phyloP scores from a whole-genome alignment of 768 basidiomycete genomes.

The Suillus tomentosus region DNA sequence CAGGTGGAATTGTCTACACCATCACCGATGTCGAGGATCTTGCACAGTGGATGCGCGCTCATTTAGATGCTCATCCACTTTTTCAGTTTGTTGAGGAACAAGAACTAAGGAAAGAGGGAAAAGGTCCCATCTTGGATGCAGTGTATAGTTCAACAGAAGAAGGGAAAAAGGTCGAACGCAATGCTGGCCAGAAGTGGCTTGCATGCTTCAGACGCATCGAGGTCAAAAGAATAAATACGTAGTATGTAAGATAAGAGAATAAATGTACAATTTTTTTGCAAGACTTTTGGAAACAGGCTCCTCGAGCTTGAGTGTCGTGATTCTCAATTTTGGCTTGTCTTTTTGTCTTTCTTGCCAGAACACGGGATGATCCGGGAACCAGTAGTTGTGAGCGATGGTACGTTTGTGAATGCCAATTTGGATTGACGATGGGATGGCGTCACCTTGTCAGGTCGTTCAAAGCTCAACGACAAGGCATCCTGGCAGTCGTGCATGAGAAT shows the following conservation, averaged over 20 bases:
- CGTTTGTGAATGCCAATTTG: slow-evolving; percentile 47
- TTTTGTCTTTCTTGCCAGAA: too few species aligned
- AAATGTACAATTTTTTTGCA: background rate
- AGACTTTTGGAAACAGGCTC: background rate
- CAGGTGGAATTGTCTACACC: slow-evolving; percentile 96
- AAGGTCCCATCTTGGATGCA: slow-evolving; percentile 77
- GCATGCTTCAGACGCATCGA: slow-evolving; percentile 81
- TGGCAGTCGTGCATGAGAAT: background rate
- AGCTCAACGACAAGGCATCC: background rate
- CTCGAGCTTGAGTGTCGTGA: too few species aligned
- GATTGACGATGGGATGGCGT: slow-evolving; percentile 16
- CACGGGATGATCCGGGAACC: too few species aligned
- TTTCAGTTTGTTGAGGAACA: slow-evolving; percentile 82
- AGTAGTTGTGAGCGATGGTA: background rate
- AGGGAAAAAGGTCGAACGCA: slow-evolving; percentile 94
- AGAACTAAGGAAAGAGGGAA: slow-evolving; percentile 72
- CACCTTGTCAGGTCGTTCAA: background rate
- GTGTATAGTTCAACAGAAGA: slow-evolving; percentile 91
- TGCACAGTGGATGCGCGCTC: slow-evolving; percentile 92
- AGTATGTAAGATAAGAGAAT: background rate
- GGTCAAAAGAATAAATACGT: background rate
- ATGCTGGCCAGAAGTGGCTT: slow-evolving; percentile 88
- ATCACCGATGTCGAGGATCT: slow-evolving; percentile 96
- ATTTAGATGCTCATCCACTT: slow-evolving; percentile 85
- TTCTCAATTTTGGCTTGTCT: too few species aligned